A percentile compares a stretch with the other conserved stretches of the same genome.
phyloP scores from a whole-genome alignment of 2,329 filamentous ascomycete species.

The Nannizziopsis arthrosporioides region DNA sequence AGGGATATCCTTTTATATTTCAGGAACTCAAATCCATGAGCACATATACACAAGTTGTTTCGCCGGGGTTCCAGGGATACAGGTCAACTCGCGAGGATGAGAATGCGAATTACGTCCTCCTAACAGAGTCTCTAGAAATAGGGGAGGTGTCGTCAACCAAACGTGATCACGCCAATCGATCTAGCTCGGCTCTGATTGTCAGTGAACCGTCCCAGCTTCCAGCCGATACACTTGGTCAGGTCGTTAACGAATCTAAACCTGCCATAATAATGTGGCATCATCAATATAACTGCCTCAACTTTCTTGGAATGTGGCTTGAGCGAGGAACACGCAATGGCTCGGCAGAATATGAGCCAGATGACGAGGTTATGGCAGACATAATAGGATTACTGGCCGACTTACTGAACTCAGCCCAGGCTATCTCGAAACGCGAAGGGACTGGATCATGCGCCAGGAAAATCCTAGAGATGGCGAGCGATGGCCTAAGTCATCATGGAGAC shows the following conservation, averaged over 20 bases:
- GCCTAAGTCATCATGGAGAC: slow-evolving; percentile 44
- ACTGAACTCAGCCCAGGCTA: slow-evolving; percentile 38
- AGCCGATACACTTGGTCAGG: slow-evolving; percentile 36
- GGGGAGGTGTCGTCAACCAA: slow-evolving; percentile 22
- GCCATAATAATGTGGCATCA: slow-evolving; percentile 64
- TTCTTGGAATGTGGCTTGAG: slow-evolving; percentile 59
- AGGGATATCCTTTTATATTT: slow-evolving; percentile 45
- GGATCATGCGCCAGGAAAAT: slow-evolving; percentile 33
- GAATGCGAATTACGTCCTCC: slow-evolving; percentile 64
- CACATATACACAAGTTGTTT: slow-evolving; percentile 67
- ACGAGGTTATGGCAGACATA: slow-evolving; percentile 58
- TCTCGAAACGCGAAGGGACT: slow-evolving; percentile 23
- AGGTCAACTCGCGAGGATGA: slow-evolving; percentile 73
- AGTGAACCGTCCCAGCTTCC: slow-evolving; percentile 30
- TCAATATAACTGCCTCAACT: slow-evolving; percentile 64
- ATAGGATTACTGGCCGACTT: slow-evolving; percentile 63
- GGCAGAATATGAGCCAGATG: slow-evolving; percentile 43
- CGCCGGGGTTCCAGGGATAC: slow-evolving; percentile 60
- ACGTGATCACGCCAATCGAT: neutral
- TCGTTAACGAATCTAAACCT: slow-evolving; percentile 66
- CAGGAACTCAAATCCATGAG: slow-evolving; percentile 57
- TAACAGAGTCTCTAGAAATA: slow-evolving; percentile 47
- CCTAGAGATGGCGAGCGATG: slow-evolving; percentile 40
- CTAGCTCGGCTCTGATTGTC: slow-evolving; percentile 22
- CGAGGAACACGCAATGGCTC: slow-evolving; percentile 38